Percentiles rank a stretch among this genome's conserved stretches.
Evolutionary conservation across 1,284 basidiomycete genomes (phyloP).

Genomic region (Boletus mariae): DNA sequence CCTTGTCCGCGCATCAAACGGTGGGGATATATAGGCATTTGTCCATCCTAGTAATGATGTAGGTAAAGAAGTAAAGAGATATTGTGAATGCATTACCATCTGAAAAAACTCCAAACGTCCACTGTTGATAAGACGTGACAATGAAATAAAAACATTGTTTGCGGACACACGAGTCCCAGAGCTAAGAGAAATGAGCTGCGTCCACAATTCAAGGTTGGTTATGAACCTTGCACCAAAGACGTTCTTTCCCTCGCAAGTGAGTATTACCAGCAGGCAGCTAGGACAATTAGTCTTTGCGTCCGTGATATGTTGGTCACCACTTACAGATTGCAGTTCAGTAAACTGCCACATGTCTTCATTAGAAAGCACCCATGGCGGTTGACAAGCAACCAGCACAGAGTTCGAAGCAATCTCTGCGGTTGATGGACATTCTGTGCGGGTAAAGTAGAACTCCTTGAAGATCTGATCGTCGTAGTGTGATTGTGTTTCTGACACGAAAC

Average conservation of each 20-base stretch:
- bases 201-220: background rate
- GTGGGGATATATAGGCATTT: conserved; percentile 34
- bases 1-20: conserved; percentile 25
- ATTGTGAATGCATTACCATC: conserved; percentile 31
- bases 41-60: conserved; percentile 36
- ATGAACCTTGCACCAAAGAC: conserved; percentile 46
- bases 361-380: conserved; percentile 48
- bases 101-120: conserved; percentile 51
- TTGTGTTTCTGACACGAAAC: conserved; percentile 27
- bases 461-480: conserved; percentile 34
- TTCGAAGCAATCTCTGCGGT: conserved; percentile 28
- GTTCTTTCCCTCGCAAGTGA: conserved; percentile 35
- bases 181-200: conserved; percentile 27
- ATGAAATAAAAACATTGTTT: conserved; percentile 42
- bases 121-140: conserved; percentile 46
- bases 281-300: conserved; percentile 1
- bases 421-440: conserved; percentile 16
- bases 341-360: conserved; percentile 41
- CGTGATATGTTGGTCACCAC: conserved; percentile 7
- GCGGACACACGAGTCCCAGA: conserved; percentile 44
- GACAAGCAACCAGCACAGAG: conserved; percentile 39
- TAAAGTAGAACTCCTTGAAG: conserved; percentile 39
- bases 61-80: conserved; percentile 8
- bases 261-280: conserved; percentile 28
- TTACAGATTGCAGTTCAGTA: conserved; percentile 33